A percentile compares a stretch with the other conserved stretches of the same genome.
phyloP scores from a whole-genome alignment of 2,329 filamentous ascomycete genomes.

The Rhynchosporium agropyri region DNA sequence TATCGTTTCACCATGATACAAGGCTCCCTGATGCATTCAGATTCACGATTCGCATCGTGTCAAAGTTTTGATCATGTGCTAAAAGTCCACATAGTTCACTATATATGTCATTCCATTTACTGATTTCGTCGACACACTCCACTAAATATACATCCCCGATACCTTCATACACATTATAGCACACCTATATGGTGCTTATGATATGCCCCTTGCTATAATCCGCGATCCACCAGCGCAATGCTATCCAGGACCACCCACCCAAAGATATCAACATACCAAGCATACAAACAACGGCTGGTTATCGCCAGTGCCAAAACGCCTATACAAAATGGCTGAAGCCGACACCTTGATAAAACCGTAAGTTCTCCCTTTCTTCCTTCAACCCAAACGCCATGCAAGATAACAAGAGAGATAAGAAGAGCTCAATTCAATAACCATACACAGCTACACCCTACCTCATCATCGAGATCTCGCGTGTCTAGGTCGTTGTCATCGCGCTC shows the following conservation, averaged over 20 bases:
- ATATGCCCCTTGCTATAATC: not conserved
- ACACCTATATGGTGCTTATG: not conserved
- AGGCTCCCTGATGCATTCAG: no score
- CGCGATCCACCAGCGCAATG: not conserved
- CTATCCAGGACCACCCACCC: not conserved
- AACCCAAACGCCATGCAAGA: conserved; percentile 17
- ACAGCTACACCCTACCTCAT: conserved; percentile 22
- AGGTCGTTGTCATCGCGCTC: not conserved
- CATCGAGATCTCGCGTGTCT: conserved; percentile 13
- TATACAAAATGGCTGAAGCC: not conserved
- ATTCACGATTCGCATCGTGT: no score
- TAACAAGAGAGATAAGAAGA: not conserved
- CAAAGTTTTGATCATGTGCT: no score
- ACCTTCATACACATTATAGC: not conserved
- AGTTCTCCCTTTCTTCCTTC: conserved; percentile 6
- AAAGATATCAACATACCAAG: not conserved
- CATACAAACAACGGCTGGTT: not conserved
- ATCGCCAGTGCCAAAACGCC: conserved; percentile 20
- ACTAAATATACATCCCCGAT: not conserved
- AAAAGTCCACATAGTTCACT: no score
- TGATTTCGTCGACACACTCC: no score
- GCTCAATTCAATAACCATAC: conserved; percentile 30
- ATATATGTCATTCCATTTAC: no score
- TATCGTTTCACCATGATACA: no score
- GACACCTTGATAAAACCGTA: conserved; percentile 12